Evolutionary conservation across 169 alveolate genomes (phyloP).

Genomic region (Plasmodium sp.): DNA sequence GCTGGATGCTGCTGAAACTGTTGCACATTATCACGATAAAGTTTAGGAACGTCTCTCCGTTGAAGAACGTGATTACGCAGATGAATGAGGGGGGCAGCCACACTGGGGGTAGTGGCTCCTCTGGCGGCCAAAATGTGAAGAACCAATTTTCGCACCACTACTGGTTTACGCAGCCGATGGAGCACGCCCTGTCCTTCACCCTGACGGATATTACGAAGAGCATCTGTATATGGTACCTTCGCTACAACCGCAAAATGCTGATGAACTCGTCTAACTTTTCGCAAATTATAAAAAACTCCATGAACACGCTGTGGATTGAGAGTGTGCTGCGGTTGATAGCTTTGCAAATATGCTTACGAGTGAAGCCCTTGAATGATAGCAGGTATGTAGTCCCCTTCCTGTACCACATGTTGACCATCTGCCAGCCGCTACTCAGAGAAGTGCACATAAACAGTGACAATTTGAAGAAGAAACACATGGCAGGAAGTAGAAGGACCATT

Average conservation of each 20-base stretch:
- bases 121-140: constrained; percentile 5
- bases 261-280: constrained; percentile 67
- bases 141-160: constrained; percentile 44
- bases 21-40: constrained; percentile 74
- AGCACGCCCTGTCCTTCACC: constrained; percentile 52
- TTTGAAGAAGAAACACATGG: constrained; percentile 3
- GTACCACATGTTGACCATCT: constrained; percentile 78
- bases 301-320: constrained; percentile 80
- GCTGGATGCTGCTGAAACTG: constrained; percentile 77
- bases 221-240: constrained; percentile 63
- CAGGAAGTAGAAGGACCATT: constrained; percentile 24
- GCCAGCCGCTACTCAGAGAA: constrained; percentile 70
- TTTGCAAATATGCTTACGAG: constrained; percentile 78
- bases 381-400: constrained; percentile 76
- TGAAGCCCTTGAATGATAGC: constrained; percentile 76
- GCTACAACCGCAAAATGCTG: constrained; percentile 60
- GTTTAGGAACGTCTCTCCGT: constrained; percentile 69
- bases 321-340: constrained; percentile 77
- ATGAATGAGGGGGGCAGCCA: constrained; percentile 20
- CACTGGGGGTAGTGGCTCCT: neutral
- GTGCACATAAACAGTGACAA: constrained; percentile 27
- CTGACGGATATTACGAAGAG: constrained; percentile 72
- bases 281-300: constrained; percentile 59
- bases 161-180: constrained; percentile 62
- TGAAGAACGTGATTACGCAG: constrained; percentile 17